A percentile compares a stretch with the other conserved stretches of the same genome.
These are phyloP conservation scores for Sphagnum magellanicum DNA, from an alignment of 228 moss, liverwort and hornwort genomes.

Conservation along the genomic window DNA sequence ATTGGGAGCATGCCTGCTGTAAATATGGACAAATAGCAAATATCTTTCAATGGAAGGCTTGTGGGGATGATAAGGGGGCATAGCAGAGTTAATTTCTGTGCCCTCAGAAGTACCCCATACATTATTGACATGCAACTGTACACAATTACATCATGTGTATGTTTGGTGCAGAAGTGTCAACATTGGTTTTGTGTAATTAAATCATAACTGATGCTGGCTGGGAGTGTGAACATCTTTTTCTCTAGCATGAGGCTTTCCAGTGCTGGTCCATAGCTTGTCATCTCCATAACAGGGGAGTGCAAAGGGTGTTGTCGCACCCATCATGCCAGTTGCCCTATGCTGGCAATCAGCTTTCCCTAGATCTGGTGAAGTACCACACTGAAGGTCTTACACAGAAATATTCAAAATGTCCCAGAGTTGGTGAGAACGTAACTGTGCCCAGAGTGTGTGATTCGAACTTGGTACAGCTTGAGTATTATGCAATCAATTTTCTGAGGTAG, in stretches of 20 bases:
- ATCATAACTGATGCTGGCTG: background rate
- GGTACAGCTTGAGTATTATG: background rate
- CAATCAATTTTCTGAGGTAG: background rate
- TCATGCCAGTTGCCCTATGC: too few species aligned
- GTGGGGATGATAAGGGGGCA: constrained; percentile 1
- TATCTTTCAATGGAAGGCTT: background rate
- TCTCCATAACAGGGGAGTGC: too few species aligned
- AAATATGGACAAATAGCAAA: constrained; percentile 58
- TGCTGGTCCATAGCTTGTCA: background rate
- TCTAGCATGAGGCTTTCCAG: background rate
- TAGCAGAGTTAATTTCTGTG: background rate
- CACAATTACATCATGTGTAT: too few species aligned
- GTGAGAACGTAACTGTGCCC: background rate
- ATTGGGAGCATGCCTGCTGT: constrained; percentile 66
- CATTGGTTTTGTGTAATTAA: background rate
- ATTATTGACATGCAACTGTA: background rate
- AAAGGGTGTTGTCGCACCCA: too few species aligned
- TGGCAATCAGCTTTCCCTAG: too few species aligned
- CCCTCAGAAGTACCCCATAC: constrained; percentile 1
- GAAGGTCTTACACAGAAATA: too few species aligned
- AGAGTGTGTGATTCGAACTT: background rate
- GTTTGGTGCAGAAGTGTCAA: too few species aligned
- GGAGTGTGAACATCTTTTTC: background rate
- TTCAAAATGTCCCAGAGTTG: too few species aligned
- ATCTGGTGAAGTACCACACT: too few species aligned